Conservation (phyloP, 345 rosid genomes). For the Moringa oleifera region DNA sequence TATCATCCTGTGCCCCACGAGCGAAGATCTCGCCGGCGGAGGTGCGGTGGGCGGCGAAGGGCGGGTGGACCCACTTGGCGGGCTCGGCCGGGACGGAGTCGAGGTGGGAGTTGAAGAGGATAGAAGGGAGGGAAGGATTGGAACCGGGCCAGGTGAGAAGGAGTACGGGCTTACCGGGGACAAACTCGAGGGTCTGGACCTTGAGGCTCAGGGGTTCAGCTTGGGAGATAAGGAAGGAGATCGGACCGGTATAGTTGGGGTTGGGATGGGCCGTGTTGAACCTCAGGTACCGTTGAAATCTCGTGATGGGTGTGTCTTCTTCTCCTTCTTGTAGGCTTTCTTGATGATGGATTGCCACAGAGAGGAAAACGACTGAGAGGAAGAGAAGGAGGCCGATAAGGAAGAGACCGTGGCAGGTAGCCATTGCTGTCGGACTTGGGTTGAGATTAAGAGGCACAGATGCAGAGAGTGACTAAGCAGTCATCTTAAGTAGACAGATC, state of each 20-base stretch:
- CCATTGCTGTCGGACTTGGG: background rate
- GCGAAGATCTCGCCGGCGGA: slow-evolving; percentile 61
- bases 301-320: slow-evolving; percentile 36
- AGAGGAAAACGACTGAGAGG: slow-evolving; percentile 11
- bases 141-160: slow-evolving; percentile 75
- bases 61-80: slow-evolving; percentile 73
- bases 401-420: background rate
- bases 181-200: slow-evolving; percentile 40
- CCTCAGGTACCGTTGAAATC: slow-evolving; percentile 61
- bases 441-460: no score
- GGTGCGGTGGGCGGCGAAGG: slow-evolving; percentile 65
- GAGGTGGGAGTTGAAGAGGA: slow-evolving; percentile 87
- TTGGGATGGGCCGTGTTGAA: slow-evolving; percentile 82
- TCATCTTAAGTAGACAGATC: background rate
- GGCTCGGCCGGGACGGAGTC: slow-evolving; percentile 90
- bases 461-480: background rate
- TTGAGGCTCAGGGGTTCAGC: slow-evolving; percentile 52
- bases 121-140: slow-evolving; percentile 57
- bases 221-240: slow-evolving; percentile 49
- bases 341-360: background rate
- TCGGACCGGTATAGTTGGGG: slow-evolving; percentile 62
- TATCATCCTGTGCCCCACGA: slow-evolving; percentile 91
- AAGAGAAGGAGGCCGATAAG: slow-evolving; percentile 14
- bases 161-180: slow-evolving; percentile 47
- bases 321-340: slow-evolving; percentile 7